These are phyloP conservation scores for Auricularia sp. DNA, from an alignment of 768 basidiomycete species.

Conservation along the genomic window DNA sequence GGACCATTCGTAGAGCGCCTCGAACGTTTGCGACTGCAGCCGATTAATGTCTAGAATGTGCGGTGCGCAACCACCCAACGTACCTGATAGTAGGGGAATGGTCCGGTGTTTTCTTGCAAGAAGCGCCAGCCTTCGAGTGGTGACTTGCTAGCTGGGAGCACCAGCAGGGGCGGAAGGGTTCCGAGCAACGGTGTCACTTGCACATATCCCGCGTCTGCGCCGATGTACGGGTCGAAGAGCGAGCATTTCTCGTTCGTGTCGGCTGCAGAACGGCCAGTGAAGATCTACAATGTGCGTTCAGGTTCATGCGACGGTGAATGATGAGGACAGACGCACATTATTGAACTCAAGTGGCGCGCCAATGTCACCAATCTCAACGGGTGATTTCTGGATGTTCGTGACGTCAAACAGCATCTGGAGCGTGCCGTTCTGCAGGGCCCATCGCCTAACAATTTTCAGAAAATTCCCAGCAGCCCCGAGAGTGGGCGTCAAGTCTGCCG, in stretches of 20 bases:
- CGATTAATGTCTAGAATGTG: not conserved
- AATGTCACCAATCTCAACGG: slow-evolving; percentile 45
- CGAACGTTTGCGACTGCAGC: slow-evolving; percentile 46
- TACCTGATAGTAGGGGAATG: slow-evolving; percentile 30
- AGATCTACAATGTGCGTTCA: slow-evolving; percentile 30
- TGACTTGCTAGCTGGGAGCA: slow-evolving; percentile 32
- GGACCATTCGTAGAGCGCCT: slow-evolving; percentile 51
- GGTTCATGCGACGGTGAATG: no score
- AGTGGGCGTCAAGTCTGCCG: slow-evolving; percentile 41
- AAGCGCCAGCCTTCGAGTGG: slow-evolving; percentile 55
- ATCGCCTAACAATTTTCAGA: slow-evolving; percentile 42
- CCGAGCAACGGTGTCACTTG: slow-evolving; percentile 41
- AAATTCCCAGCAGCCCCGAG: slow-evolving; percentile 32
- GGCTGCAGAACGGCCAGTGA: slow-evolving; percentile 42
- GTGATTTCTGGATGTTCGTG: slow-evolving; percentile 33
- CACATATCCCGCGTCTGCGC: slow-evolving; percentile 47
- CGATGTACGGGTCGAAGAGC: slow-evolving; percentile 48
- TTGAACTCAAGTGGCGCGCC: slow-evolving; percentile 48
- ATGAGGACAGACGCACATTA: slow-evolving; percentile 28
- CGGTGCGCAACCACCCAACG: not conserved
- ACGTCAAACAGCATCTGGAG: slow-evolving; percentile 44
- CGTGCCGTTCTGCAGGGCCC: slow-evolving; percentile 32
- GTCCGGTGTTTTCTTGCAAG: slow-evolving; percentile 39
- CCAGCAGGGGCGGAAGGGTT: slow-evolving; percentile 42
- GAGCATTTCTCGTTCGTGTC: slow-evolving; percentile 44